Base-by-base conservation (phyloP, 2,329 filamentous ascomycete species). In the Sodiomyces alkalinus region DNA sequence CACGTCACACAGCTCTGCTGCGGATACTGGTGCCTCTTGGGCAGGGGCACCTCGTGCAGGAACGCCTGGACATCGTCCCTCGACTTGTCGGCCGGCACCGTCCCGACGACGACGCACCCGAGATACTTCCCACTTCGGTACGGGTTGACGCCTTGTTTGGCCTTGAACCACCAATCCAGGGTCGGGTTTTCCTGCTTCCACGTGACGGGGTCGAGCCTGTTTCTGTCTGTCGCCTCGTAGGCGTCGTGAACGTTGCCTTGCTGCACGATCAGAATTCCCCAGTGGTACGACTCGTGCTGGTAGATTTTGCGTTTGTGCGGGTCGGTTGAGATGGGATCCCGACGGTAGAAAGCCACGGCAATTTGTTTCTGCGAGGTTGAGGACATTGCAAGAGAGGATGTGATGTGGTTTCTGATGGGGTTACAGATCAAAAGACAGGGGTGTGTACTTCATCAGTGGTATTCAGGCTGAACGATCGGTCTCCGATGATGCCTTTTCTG, bases 1-100 rank as follows among this genome's bases (percentile, higher is more conserved):
- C 48, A 51, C 9, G 46, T 46, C 27, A 51, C 47, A n/a, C 47
- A 50, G 32, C 46, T 50, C 33, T 52, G 44, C 22, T 51, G 48
- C 0, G 47, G 48, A 27, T 51, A 25, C 11, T 31, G 46, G 14
- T 51, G 44, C 33, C 47, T 52, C 1, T 40, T 32, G 1, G 48
- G 48, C 3, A 48, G 26, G 11, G 39, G 43, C 18, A 52, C 28
- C 7, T 8, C 17, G 1, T 20, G 27, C 13, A 51, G 45, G 6
- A 51, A 28, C 0, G 19, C 30, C 2, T n/a, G 11, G 6, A 52
- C 27, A 13, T 47, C 37, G 10, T 30, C 27, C 3, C 12, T 30
- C 2, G 42, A 38, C 1, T 40, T 14, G 1, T 18, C 27, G 5
- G 35, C 30, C 4, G 44, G 38, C 3, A 46, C 22, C 15, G 39